Conservation (phyloP, 2,329 filamentous ascomycete genomes). For the Colletotrichum lini region DNA sequence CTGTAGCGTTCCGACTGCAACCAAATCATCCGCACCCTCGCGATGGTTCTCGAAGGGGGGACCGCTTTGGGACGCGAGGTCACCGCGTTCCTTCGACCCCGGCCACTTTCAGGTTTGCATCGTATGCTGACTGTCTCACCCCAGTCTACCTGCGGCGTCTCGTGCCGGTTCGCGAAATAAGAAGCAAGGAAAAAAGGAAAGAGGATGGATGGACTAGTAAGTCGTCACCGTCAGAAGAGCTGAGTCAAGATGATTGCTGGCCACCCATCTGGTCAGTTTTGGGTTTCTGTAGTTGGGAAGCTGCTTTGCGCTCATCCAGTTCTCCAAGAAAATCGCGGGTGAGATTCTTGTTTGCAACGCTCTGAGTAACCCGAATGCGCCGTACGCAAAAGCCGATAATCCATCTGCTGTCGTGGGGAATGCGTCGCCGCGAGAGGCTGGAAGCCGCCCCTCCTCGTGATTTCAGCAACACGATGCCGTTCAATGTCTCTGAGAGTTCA, state of each 20-base stretch:
- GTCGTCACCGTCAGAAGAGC: too few relatives aligned
- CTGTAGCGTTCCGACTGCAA: neutral
- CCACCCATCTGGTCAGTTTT: neutral
- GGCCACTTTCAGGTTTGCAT: conserved; percentile 18
- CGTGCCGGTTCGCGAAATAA: neutral
- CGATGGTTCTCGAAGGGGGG: neutral
- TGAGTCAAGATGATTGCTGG: neutral
- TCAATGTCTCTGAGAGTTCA: neutral
- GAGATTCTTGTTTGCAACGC: neutral
- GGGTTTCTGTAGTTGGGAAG: neutral
- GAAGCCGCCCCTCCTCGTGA: conserved; percentile 14
- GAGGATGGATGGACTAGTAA: neutral
- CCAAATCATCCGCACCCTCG: neutral
- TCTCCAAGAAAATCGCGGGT: neutral
- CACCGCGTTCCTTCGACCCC: neutral
- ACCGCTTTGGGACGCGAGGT: neutral
- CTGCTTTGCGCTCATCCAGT: neutral
- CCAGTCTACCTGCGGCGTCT: neutral
- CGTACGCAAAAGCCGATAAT: too few relatives aligned
- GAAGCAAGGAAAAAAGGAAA: neutral
- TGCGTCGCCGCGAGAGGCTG: conserved; percentile 14
- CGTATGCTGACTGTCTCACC: conserved; percentile 3
- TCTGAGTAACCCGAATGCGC: neutral
- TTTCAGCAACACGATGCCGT: conserved; percentile 20
- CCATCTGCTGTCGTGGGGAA: neutral